Evolutionary conservation across 2,329 filamentous ascomycete genomes (phyloP), one percentile per base, ranked within the genome.

Genomic region (Akanthomyces lecanii): DNA sequence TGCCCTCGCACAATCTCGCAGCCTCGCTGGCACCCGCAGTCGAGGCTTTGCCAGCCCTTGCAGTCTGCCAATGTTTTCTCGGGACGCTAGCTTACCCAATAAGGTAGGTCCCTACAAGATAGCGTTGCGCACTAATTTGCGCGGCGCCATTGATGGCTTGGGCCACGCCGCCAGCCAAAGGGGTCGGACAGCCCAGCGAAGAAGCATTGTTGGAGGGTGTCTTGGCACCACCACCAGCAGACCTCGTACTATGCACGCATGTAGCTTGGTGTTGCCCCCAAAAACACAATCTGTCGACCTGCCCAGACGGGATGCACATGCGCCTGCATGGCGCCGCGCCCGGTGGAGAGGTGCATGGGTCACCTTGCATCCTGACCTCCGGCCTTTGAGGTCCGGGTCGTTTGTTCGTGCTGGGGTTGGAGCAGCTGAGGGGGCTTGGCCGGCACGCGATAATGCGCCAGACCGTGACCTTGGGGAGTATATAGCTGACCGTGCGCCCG

Each of bases 251-350:
- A 45, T 23, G 18, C 5, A 14, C 36, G n/a, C 45, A 45, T 42
- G 45, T 25, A 40, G 36, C 2, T 44, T 53, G 58, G 16, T 18
- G 11, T 38, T 50, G 38, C 42, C 38, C 48, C 50, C 58, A 58
- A 50, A 51, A 38, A 60, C 11, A 33, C 36, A 42, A 60, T 52
- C 33, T 40, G 30, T 28, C 52, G 44, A 62, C 60, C 52, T 62
- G 52, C 60, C 60, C 52, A 56, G 60, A 62, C 52, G 60, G 60
- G 60, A 56, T 42, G 40, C n/a, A 5, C 30, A 11, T 48, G 60
- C 60, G 52, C 52, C 52, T 55, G 50, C 60, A 55, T 48, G 40
- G 52, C 42, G 45, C 38, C 25, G n/a, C 44, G 38, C 40, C 44
- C 12, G 23, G 51, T 62, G 59, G 59, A 44, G 42, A 61, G 21